A percentile compares a stretch with the other conserved stretches of the same genome.
These are phyloP conservation scores for Gossypium thurberi DNA, from an alignment of 345 rosid genomes.

Conservation along the genomic window DNA sequence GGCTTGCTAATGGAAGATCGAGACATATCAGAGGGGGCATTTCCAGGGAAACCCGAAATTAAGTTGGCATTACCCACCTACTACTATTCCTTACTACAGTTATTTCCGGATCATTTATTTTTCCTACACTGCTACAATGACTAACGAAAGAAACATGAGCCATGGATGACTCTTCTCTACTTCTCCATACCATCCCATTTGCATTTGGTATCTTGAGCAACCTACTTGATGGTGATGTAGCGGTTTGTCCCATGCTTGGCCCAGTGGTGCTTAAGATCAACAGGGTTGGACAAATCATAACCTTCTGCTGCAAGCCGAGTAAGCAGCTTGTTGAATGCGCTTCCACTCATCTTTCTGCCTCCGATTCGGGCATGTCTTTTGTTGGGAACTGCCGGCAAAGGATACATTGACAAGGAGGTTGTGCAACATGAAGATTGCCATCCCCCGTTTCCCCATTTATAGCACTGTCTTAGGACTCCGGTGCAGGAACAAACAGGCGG, in stretches of 20 bases:
- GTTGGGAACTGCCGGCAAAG: constrained; percentile 81
- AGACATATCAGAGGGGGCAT: neutral
- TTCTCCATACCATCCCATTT: neutral
- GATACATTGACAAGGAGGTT: constrained; percentile 73
- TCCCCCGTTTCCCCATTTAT: constrained; percentile 98
- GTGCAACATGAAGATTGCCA: constrained; percentile 99
- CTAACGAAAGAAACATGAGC: neutral
- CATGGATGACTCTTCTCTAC: neutral
- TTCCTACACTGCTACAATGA: constrained; percentile 1
- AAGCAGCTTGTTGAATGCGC: constrained; percentile 93
- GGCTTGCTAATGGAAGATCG: neutral
- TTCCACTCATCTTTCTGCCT: constrained; percentile 96
- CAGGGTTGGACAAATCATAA: constrained; percentile 62
- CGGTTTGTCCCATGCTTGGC: constrained; percentile 71
- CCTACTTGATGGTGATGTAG: constrained; percentile 47
- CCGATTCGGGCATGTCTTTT: constrained; percentile 89
- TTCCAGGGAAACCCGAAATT: neutral
- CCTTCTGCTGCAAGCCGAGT: constrained; percentile 81
- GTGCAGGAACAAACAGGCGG: constrained; percentile 96
- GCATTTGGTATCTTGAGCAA: neutral
- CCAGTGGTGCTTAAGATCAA: constrained; percentile 71
- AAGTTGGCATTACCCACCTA: neutral
- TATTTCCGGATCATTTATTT: neutral
- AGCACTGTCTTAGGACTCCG: constrained; percentile 80
- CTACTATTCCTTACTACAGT: neutral